A percentile compares a stretch with the other conserved stretches of the same genome.
Evolutionary conservation across 1,284 basidiomycete species (phyloP).

Genomic region (Porphyrellus sp.): DNA sequence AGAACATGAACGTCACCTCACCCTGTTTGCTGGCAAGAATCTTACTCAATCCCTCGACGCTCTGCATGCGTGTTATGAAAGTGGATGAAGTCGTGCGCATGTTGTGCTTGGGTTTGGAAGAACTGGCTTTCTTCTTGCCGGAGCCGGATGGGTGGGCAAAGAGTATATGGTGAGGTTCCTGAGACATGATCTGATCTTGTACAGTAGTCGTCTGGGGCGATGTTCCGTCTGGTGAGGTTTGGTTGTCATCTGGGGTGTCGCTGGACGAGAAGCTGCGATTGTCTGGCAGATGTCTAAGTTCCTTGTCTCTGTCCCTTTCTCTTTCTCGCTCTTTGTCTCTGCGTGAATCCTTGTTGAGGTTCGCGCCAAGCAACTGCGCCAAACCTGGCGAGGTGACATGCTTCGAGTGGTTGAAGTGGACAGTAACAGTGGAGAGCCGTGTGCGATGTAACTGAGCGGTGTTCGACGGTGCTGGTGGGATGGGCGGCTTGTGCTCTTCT

Average conservation of each 20-base stretch:
- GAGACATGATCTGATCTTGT: slow-evolving; percentile 37
- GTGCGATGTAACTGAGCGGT: slow-evolving; percentile 57
- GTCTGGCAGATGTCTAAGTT: slow-evolving; percentile 41
- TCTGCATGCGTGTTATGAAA: slow-evolving; percentile 84
- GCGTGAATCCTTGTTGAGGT: slow-evolving; percentile 38
- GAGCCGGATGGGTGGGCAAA: slow-evolving; percentile 44
- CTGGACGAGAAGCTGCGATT: slow-evolving; percentile 74
- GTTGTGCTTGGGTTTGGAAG: slow-evolving; percentile 79
- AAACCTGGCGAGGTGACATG: slow-evolving; percentile 54
- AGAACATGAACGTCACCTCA: slow-evolving; percentile 82
- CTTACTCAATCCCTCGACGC: slow-evolving; percentile 72
- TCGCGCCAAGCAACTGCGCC: slow-evolving; percentile 61
- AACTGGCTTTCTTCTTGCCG: slow-evolving; percentile 59
- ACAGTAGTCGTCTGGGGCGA: slow-evolving; percentile 20
- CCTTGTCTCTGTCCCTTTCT: slow-evolving; percentile 59
- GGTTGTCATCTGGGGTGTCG: slow-evolving; percentile 63
- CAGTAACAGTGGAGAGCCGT: slow-evolving; percentile 55
- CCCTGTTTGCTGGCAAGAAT: slow-evolving; percentile 74
- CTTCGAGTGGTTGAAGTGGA: slow-evolving; percentile 62
- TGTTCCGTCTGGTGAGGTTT: slow-evolving; percentile 40
- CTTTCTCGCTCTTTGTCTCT: slow-evolving; percentile 54
- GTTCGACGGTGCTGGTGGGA: slow-evolving; percentile 45
- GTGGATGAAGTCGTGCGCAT: slow-evolving; percentile 85
- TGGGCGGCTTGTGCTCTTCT: slow-evolving; percentile 74
- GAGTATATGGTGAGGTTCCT: slow-evolving; percentile 43